A percentile compares a stretch with the other conserved stretches of the same genome.
phyloP scores from a whole-genome alignment of 75 land plant species.

The Pinus taeda region DNA sequence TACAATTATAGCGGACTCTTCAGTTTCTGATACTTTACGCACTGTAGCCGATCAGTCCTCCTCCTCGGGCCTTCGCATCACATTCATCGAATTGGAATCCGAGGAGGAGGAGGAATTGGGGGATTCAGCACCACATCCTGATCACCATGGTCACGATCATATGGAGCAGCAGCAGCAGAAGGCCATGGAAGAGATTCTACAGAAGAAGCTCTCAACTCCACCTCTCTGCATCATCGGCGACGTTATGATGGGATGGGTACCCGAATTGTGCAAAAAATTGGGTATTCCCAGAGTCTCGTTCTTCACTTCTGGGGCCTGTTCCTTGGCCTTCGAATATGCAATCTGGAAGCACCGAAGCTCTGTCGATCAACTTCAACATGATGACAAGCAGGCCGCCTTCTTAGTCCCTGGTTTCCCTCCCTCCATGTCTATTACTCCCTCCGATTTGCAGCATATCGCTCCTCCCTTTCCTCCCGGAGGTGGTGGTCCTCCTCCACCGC shows the following conservation, averaged over 20 bases:
- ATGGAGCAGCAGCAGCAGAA: not conserved
- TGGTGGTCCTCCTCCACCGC: not conserved
- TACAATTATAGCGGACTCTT: conserved; percentile 29
- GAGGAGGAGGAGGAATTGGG: not conserved
- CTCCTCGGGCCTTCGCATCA: conserved; percentile 3
- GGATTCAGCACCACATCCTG: not conserved
- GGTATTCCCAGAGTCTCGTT: conserved; percentile 23
- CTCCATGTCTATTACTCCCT: not conserved
- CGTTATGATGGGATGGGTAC: conserved; percentile 28
- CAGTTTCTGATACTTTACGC: conserved; percentile 21
- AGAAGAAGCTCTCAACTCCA: not conserved
- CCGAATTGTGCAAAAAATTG: conserved; percentile 4
- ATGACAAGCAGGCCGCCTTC: not conserved
- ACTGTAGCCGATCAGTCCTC: conserved; percentile 15
- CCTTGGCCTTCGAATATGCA: conserved; percentile 35
- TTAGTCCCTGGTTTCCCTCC: not conserved
- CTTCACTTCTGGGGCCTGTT: conserved; percentile 47
- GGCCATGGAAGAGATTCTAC: not conserved
- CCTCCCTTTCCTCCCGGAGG: not conserved
- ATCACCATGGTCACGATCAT: not conserved
- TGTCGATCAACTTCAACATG: not conserved
- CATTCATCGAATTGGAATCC: not conserved
- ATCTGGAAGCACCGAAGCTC: conserved; percentile 4
- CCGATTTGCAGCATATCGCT: not conserved
- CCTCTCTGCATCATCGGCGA: conserved; percentile 34